Conservation (phyloP, 768 basidiomycete species). For the Lentinula lateritia region DNA sequence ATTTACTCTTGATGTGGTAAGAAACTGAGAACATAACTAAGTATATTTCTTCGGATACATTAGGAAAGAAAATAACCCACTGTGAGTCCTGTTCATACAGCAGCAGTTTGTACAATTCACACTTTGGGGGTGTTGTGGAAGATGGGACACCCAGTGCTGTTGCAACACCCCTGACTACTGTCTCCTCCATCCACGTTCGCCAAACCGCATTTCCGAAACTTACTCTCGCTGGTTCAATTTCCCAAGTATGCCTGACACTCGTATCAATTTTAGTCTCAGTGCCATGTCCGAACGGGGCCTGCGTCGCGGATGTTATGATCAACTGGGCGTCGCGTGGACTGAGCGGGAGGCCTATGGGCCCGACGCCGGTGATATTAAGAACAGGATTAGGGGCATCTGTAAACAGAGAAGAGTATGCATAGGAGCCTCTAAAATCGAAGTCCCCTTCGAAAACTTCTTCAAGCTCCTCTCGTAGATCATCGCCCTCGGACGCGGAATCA, state of each 20-base stretch:
- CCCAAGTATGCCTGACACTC: conserved; percentile 44
- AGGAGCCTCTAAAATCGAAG: neutral
- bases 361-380: conserved; percentile 11
- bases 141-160: too few relatives aligned
- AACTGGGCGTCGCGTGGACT: too few relatives aligned
- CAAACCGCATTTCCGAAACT: conserved; percentile 37
- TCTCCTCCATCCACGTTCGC: conserved; percentile 17
- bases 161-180: too few relatives aligned
- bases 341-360: too few relatives aligned
- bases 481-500: neutral
- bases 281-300: conserved; percentile 42
- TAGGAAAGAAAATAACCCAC: too few relatives aligned
- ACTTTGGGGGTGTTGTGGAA: too few relatives aligned
- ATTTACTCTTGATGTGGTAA: too few relatives aligned
- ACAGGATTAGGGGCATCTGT: conserved; percentile 34
- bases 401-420: conserved; percentile 9
- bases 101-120: too few relatives aligned
- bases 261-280: conserved; percentile 37
- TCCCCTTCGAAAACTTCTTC: neutral
- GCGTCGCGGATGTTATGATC: conserved; percentile 15
- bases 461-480: neutral
- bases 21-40: too few relatives aligned
- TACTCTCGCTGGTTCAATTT: conserved; percentile 36
- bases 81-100: too few relatives aligned
- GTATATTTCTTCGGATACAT: too few relatives aligned